A percentile compares a stretch with the other conserved stretches of the same genome.
Conservation (phyloP, 2,329 filamentous ascomycete genomes). For the Cadophora luteo-olivacea region DNA sequence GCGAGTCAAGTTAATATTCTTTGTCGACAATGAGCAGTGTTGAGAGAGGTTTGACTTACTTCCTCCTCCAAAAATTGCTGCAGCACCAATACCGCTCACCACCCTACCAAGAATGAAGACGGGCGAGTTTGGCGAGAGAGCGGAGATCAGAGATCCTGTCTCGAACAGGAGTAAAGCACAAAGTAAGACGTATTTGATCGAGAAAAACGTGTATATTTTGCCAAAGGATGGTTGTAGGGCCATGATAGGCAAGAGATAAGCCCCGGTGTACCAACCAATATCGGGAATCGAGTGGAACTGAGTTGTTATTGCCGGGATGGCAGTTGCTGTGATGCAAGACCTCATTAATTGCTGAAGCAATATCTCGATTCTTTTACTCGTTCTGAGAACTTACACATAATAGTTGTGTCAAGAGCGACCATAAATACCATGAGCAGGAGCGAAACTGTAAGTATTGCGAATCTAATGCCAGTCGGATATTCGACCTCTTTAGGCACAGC, state of each 20-base stretch:
- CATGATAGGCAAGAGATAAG: conserved; percentile 44
- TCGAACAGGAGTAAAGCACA: conserved; percentile 38
- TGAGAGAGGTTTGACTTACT: too few relatives aligned
- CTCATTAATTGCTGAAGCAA: neutral
- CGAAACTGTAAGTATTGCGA: conserved; percentile 1
- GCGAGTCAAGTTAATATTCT: too few relatives aligned
- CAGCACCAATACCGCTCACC: conserved; percentile 39
- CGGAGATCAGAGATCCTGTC: conserved; percentile 41
- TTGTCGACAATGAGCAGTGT: too few relatives aligned
- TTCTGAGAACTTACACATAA: conserved; percentile 15
- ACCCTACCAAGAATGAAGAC: conserved; percentile 45
- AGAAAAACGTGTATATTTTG: conserved; percentile 37
- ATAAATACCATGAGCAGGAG: conserved; percentile 16
- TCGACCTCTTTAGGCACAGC: neutral
- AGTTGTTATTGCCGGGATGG: conserved; percentile 47
- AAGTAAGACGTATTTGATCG: conserved; percentile 27
- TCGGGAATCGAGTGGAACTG: conserved; percentile 46
- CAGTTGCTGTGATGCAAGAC: conserved; percentile 25
- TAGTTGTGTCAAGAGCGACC: conserved; percentile 15
- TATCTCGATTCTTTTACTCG: too few relatives aligned
- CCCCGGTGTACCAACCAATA: conserved; percentile 47
- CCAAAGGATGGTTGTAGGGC: conserved; percentile 38
- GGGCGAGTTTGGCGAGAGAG: conserved; percentile 38
- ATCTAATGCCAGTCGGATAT: conserved; percentile 17
- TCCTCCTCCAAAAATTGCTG: conserved; percentile 45